Conservation (phyloP, 176 grass and related monocot genomes). For the Paspalum vaginatum region DNA sequence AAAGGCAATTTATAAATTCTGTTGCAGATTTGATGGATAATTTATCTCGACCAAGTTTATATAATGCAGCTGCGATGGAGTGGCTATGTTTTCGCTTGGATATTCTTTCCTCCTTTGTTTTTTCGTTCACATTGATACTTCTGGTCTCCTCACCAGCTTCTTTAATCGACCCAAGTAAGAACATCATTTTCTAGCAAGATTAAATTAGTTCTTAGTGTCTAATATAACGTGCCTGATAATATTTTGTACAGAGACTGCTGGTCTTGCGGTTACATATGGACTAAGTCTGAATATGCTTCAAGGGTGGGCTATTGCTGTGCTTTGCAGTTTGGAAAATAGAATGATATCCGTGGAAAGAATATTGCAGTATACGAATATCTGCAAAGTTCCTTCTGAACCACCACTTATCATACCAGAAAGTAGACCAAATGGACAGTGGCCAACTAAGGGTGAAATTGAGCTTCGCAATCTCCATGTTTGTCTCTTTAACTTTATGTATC, state of each 20-base stretch:
- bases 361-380: conserved; percentile 46
- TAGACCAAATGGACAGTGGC: conserved; percentile 35
- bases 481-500: conserved; percentile 6
- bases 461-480: conserved; percentile 43
- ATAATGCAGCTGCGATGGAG: conserved; percentile 58
- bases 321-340: conserved; percentile 46
- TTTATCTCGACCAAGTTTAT: conserved; percentile 60
- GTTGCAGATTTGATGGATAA: conserved; percentile 53
- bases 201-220: not conserved
- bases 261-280: conserved; percentile 59
- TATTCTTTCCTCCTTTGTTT: conserved; percentile 61
- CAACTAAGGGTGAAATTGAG: conserved; percentile 51
- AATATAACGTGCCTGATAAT: not conserved
- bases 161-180: conserved; percentile 70
- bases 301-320: conserved; percentile 24
- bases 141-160: conserved; percentile 42
- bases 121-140: conserved; percentile 59
- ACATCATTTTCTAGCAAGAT: not conserved
- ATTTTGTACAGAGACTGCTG: conserved; percentile 47
- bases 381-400: conserved; percentile 38
- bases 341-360: conserved; percentile 69
- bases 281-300: conserved; percentile 45
- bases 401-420: conserved; percentile 35
- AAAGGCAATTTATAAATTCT: conserved; percentile 51
- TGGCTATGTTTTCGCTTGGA: conserved; percentile 75